Base-by-base conservation (phyloP, 1,284 basidiomycete genomes). In the Meripilus lineatus region DNA sequence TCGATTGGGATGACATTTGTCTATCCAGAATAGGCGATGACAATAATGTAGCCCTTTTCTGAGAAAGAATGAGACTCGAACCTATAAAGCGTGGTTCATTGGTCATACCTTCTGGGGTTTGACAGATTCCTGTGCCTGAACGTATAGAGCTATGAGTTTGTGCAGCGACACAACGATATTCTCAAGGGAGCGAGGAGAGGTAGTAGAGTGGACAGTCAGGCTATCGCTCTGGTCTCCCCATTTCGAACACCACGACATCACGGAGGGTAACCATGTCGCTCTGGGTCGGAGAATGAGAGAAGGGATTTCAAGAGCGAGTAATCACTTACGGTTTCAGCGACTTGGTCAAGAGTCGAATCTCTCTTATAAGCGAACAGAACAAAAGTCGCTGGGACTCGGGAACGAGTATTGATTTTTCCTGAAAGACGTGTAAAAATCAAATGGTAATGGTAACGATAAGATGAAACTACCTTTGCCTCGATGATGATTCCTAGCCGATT, bases 261-360 rank as follows among this genome's bases (percentile, higher is more conserved):
- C 62, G 17, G 66, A 69, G 7, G 68, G 47, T 21, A 85, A 59
- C 83, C 83, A 88, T 2, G 69, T 44, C 3, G 77, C 72, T 37
- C 83, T 85, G 45, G 6, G 46, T 21, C 2, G 17, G 23, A 23
- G 17, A 21, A 18, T 17, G 26, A 43, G n/a, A n/a, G n/a, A n/a
- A n/a, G n/a, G n/a, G n/a, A n/a, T n/a, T n/a, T n/a, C n/a, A n/a
- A n/a, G n/a, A n/a, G n/a, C n/a, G n/a, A n/a, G n/a, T n/a, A n/a
- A 20, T 15, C n/a, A 67, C 77, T 34, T 59, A 85, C 83, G 70
- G 56, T 59, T 80, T 84, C 23, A 81, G 56, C 0, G 81, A 82
- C 35, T 75, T 68, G 0, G 77, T 79, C 5, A 81, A 52, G 4
- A 84, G 60, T 44, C 84, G 66, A 26, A 83, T 74, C 53, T 84